phyloP scores from a whole-genome alignment of 306 rosid genomes.

The Fragaria nilgerrensis region DNA sequence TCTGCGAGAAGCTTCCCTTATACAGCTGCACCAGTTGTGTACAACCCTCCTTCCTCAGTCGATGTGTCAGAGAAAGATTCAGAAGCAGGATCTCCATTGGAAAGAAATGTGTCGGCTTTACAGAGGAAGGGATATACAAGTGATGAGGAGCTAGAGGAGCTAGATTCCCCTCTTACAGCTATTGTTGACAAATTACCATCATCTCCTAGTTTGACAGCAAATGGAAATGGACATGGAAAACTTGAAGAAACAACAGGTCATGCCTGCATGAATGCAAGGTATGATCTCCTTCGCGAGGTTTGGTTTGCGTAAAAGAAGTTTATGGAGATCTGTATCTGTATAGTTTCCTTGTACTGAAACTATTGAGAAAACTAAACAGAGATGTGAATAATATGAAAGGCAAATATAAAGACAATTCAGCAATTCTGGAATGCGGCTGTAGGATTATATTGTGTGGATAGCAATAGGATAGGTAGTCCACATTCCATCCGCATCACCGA shows the following conservation, averaged over 20 bases:
- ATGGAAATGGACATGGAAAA: constrained; percentile 47
- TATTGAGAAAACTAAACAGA: constrained; percentile 10
- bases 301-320: constrained; percentile 56
- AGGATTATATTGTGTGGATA: too few relatives aligned
- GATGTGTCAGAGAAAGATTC: constrained; percentile 76
- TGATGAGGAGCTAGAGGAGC: constrained; percentile 91
- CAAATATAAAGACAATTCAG: not conserved
- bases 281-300: constrained; percentile 86
- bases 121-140: constrained; percentile 89
- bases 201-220: constrained; percentile 33
- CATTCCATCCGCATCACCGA: too few relatives aligned
- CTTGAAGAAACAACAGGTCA: constrained; percentile 32
- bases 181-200: constrained; percentile 63
- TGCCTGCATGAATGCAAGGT: constrained; percentile 55
- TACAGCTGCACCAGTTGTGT: constrained; percentile 60
- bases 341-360: constrained; percentile 14
- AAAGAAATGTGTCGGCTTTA: constrained; percentile 53
- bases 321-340: constrained; percentile 1
- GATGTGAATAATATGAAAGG: constrained; percentile 18
- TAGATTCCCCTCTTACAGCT: constrained; percentile 68
- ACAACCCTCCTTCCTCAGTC: constrained; percentile 56
- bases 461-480: too few relatives aligned
- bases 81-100: constrained; percentile 61
- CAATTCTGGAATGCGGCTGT: not conserved
- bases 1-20: constrained; percentile 62